phyloP scores from a whole-genome alignment of 139 green algal genomes.

The Nannochloris sp. region DNA sequence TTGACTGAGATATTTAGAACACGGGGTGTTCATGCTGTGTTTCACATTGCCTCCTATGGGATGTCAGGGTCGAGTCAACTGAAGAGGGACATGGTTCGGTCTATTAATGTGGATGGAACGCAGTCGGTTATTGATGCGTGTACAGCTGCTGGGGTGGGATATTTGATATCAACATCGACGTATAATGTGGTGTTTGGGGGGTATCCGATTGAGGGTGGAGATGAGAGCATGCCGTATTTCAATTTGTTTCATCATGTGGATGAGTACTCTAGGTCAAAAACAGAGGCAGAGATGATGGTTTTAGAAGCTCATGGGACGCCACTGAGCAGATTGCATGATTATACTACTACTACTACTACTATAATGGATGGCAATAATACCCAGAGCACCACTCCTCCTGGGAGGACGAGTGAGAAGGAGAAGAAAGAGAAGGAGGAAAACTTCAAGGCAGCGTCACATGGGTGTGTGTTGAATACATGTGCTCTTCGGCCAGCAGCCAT shows the following conservation, averaged over 20 bases:
- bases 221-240: constrained; percentile 25
- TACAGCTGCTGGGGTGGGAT: constrained; percentile 13
- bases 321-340: too few species aligned
- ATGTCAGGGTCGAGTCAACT: constrained; percentile 32
- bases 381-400: too few species aligned
- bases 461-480: constrained; percentile 20
- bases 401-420: too few species aligned
- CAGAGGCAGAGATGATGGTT: constrained; percentile 23
- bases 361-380: too few species aligned
- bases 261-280: constrained; percentile 29
- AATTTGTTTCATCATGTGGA: constrained; percentile 10
- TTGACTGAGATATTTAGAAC: not conserved
- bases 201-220: constrained; percentile 16
- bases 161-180: constrained; percentile 38
- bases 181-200: constrained; percentile 23
- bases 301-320: constrained; percentile 18
- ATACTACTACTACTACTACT: too few species aligned
- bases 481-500: constrained; percentile 32
- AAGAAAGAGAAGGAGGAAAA: too few species aligned
- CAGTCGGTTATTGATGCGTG: constrained; percentile 25
- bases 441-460: not conserved
- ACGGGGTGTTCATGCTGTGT: constrained; percentile 14
- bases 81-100: not conserved
- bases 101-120: constrained; percentile 37
- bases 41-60: constrained; percentile 40